These are phyloP conservation scores for Maudiozyma bulderi DNA, from an alignment of 805 yeast genomes.

Conservation along the genomic window DNA sequence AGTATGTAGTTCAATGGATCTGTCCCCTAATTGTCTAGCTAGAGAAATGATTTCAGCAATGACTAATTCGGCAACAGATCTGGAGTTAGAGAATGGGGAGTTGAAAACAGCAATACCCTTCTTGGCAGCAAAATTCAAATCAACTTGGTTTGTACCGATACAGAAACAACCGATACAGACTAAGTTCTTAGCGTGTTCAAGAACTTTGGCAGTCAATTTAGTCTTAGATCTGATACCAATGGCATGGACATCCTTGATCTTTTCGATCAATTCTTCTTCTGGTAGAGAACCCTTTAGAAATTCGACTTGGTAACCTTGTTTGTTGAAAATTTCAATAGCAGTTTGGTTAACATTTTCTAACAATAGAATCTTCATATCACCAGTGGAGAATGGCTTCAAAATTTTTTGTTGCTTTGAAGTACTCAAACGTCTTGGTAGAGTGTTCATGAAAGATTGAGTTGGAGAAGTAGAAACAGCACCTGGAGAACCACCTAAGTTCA, in stretches of 20 bases:
- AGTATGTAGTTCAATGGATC: slow-evolving; percentile 90
- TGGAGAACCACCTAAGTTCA: slow-evolving; percentile 43
- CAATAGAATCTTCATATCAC: slow-evolving; percentile 83
- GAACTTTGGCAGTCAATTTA: slow-evolving; percentile 66
- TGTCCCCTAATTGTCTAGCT: slow-evolving; percentile 94
- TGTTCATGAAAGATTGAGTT: slow-evolving; percentile 55
- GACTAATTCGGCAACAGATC: slow-evolving; percentile 96
- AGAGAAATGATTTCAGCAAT: slow-evolving; percentile 88
- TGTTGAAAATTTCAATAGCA: slow-evolving; percentile 74
- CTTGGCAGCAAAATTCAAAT: slow-evolving; percentile 82
- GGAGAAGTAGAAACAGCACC: slow-evolving; percentile 80
- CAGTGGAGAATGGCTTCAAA: slow-evolving; percentile 90
- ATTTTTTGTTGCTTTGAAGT: slow-evolving; percentile 49
- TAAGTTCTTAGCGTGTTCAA: slow-evolving; percentile 80
- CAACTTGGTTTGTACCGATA: slow-evolving; percentile 98
- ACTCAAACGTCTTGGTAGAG: slow-evolving; percentile 36
- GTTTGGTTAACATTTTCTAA: slow-evolving; percentile 91
- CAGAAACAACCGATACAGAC: slow-evolving; percentile 95
- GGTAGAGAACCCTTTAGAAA: slow-evolving; percentile 80
- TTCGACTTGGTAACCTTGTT: slow-evolving; percentile 96
- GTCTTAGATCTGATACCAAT: slow-evolving; percentile 98
- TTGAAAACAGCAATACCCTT: slow-evolving; percentile 94
- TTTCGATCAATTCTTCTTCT: slow-evolving; percentile 90
- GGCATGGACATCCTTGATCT: slow-evolving; percentile 88
- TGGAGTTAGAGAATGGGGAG: slow-evolving; percentile 96